These are phyloP conservation scores for Hordeum pubiflorum DNA, from an alignment of 202 grass and related monocot species.

Conservation along the genomic window DNA sequence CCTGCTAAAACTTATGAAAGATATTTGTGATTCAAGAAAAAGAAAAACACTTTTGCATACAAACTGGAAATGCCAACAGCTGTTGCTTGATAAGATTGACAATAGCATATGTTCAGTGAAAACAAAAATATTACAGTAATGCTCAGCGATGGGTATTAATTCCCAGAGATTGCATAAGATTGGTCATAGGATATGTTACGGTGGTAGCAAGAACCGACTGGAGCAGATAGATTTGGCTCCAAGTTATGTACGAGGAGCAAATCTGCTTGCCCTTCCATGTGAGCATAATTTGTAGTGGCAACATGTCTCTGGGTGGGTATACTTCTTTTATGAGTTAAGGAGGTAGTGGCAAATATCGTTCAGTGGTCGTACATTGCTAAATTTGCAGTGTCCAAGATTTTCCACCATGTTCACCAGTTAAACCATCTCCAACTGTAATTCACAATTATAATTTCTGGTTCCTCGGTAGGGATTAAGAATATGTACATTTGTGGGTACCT, in stretches of 20 bases:
- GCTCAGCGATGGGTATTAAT: background rate
- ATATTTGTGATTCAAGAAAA: background rate
- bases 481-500: background rate
- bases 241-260: background rate
- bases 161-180: background rate
- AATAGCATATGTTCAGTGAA: no score
- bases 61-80: no score
- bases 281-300: background rate
- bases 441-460: background rate
- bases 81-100: no score
- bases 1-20: background rate
- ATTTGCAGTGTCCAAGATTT: background rate
- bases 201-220: background rate
- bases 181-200: background rate
- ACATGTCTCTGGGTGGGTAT: background rate
- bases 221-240: background rate
- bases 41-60: no score
- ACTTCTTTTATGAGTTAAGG: no score
- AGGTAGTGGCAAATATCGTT: background rate
- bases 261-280: background rate
- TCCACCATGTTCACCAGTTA: background rate
- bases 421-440: background rate
- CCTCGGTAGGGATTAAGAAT: background rate
- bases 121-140: background rate
- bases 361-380: background rate